Conservation (phyloP, 768 basidiomycete genomes). For the Calocybe cyanea region DNA sequence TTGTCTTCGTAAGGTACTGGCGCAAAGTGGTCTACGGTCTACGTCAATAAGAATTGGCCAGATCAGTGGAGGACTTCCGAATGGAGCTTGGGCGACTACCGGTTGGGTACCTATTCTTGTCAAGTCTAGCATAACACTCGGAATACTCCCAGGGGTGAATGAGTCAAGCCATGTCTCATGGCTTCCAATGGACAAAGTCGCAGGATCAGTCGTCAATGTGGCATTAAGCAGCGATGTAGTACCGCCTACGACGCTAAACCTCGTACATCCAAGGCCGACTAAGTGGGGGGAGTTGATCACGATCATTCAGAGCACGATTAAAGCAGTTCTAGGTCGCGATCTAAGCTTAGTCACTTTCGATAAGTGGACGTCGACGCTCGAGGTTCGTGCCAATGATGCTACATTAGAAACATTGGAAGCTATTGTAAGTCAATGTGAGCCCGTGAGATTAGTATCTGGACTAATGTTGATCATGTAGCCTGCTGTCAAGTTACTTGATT, state of each 20-base stretch:
- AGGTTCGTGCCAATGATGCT: slow-evolving; percentile 5
- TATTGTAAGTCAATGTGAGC: slow-evolving; percentile 10
- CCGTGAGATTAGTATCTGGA: neutral
- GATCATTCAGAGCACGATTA: neutral
- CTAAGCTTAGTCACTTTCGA: slow-evolving; percentile 8
- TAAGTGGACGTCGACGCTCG: slow-evolving; percentile 14
- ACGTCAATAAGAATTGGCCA: slow-evolving; percentile 31
- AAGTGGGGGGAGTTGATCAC: slow-evolving; percentile 28
- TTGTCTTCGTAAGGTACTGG: slow-evolving; percentile 20
- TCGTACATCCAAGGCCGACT: slow-evolving; percentile 34
- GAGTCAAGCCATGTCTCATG: slow-evolving; percentile 33
- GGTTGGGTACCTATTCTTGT: slow-evolving; percentile 35
- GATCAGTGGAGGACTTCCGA: slow-evolving; percentile 24
- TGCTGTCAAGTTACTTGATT: slow-evolving; percentile 14
- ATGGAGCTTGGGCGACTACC: slow-evolving; percentile 31
- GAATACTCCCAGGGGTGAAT: slow-evolving; percentile 20
- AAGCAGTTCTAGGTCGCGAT: slow-evolving; percentile 1
- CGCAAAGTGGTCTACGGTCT: slow-evolving; percentile 23
- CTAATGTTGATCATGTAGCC: slow-evolving; percentile 3
- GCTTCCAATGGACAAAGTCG: slow-evolving; percentile 27
- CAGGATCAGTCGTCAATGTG: slow-evolving; percentile 25
- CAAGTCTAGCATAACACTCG: slow-evolving; percentile 25
- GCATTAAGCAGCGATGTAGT: slow-evolving; percentile 16
- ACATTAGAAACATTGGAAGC: slow-evolving; percentile 8
- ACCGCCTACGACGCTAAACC: slow-evolving; percentile 25